A percentile compares a stretch with the other conserved stretches of the same genome.
phyloP scores from a whole-genome alignment of 805 yeast genomes.

The Candida succiphila region DNA sequence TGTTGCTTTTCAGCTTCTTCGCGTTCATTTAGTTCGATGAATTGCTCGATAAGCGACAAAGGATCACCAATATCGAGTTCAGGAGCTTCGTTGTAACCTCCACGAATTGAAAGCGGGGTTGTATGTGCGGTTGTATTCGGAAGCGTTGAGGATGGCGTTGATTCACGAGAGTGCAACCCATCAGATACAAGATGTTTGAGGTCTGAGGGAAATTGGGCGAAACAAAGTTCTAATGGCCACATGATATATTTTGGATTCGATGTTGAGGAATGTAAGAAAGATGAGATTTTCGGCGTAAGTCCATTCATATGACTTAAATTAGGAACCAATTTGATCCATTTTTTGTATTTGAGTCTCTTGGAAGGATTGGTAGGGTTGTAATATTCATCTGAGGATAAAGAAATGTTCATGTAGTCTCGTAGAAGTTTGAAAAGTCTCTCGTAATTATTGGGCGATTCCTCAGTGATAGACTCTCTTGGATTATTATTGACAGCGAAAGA shows the following conservation, averaged over 20 bases:
- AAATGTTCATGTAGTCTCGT: slow-evolving; percentile 22
- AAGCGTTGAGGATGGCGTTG: too few species aligned
- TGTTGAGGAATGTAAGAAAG: slow-evolving; percentile 28
- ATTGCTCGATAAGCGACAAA: slow-evolving; percentile 17
- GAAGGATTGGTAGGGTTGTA: slow-evolving; percentile 10
- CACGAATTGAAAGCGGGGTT: too few species aligned
- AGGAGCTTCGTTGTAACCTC: too few species aligned
- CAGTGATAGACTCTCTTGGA: slow-evolving; percentile 23
- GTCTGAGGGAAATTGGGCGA: slow-evolving; percentile 37
- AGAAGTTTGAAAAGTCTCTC: slow-evolving; percentile 26
- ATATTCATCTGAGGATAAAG: slow-evolving; percentile 6
- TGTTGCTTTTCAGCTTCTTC: slow-evolving; percentile 5
- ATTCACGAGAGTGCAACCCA: too few species aligned
- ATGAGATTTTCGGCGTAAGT: slow-evolving; percentile 51
- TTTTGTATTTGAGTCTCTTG: slow-evolving; percentile 4
- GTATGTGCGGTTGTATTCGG: too few species aligned
- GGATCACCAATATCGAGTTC: slow-evolving; percentile 13
- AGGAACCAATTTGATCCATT: slow-evolving; percentile 64
- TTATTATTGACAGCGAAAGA: slow-evolving; percentile 25
- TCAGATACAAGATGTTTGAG: too few species aligned
- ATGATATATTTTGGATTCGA: slow-evolving; percentile 42
- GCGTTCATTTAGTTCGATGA: slow-evolving; percentile 12
- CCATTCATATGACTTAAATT: slow-evolving; percentile 60
- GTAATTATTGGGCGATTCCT: slow-evolving; percentile 32
- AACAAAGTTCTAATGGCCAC: slow-evolving; percentile 68